Base-by-base conservation (phyloP, 2,329 filamentous ascomycete genomes). In the Monilinia fructicola region DNA sequence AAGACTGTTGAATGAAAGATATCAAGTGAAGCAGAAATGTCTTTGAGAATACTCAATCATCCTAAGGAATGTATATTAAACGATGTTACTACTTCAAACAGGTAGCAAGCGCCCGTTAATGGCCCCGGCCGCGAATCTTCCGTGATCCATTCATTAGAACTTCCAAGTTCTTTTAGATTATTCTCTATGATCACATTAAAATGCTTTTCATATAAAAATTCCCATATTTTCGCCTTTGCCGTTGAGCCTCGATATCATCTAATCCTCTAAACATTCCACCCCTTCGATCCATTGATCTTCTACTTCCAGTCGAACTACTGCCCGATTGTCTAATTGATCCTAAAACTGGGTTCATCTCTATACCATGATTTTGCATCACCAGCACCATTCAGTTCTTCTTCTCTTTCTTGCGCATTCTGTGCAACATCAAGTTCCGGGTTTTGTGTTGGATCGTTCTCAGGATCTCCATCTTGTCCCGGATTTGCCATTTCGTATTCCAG, bases 401-500 rank as follows among this genome's bases (percentile, higher is more conserved):
- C 64, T 31, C 67, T 53, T 38, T 71, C 65, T 62, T 77, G 77
- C 44, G 72, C 59, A 44, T 60, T 62, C 21, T 66, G 48, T 26
- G 60, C 56, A 50, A 65, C 35, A 60, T 71, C 74, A 79, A 80
- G 70, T 78, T 78, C 1, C 77, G 78, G 71, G 44, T 81, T 81
- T 70, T 78, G 75, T 26, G 78, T 80, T 10, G 79, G 79, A 70
- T 81, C 79, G 44, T 80, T 81, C 70, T 67, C 44, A 44, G 76
- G 74, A 55, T 81, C 79, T 46, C 79, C 64, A 38, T 82, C 80
- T 28, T 81, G 80, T 16, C 79, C 79, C 28, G 80, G 80, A 68
- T 81, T 82, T 14, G 79, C 80, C 78, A 81, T 81, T 74, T 81
- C 76, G 73, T 85, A 86, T 65, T 85, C 79, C 23, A 85, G 76